Conservation (phyloP, 371 early-diverging fungal species). For the Paraphysoderma sedebokerense region DNA sequence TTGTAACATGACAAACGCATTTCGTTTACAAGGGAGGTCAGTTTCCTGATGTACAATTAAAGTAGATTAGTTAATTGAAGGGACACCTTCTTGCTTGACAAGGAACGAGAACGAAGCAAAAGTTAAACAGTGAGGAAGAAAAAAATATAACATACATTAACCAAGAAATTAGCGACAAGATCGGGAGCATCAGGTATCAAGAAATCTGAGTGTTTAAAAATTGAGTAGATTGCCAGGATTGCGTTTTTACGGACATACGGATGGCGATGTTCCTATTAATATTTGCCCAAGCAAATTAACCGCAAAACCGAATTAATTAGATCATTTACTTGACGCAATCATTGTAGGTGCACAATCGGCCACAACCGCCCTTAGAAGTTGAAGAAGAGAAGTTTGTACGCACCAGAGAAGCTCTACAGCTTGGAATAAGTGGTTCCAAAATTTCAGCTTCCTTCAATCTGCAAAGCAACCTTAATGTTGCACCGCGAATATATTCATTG, state of each 20-base stretch:
- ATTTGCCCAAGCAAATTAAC: background rate
- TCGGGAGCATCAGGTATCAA: conserved; percentile 94
- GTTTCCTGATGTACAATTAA: conserved; percentile 39
- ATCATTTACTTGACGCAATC: conserved; percentile 1
- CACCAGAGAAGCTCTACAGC: conserved; percentile 74
- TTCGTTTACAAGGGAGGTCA: conserved; percentile 81
- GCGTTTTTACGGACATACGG: conserved; percentile 97
- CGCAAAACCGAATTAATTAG: background rate
- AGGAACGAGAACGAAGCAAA: background rate
- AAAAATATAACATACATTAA: conserved; percentile 20
- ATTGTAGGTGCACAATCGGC: too few relatives aligned
- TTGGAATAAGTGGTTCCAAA: conserved; percentile 83
- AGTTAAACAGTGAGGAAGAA: background rate
- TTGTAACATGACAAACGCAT: conserved; percentile 80
- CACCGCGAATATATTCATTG: conserved; percentile 97
- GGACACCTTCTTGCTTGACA: too few relatives aligned
- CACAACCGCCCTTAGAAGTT: background rate
- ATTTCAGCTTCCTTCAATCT: conserved; percentile 86
- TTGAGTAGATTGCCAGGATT: conserved; percentile 74
- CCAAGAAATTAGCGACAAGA: conserved; percentile 58
- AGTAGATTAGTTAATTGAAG: too few relatives aligned
- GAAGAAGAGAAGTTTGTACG: conserved; percentile 6
- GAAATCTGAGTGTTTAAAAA: conserved; percentile 69
- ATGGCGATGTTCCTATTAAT: conserved; percentile 73
- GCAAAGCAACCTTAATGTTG: conserved; percentile 85